These are phyloP conservation scores for Botrytis sinoallii DNA, from an alignment of 2,329 filamentous ascomycete genomes.

Conservation along the genomic window DNA sequence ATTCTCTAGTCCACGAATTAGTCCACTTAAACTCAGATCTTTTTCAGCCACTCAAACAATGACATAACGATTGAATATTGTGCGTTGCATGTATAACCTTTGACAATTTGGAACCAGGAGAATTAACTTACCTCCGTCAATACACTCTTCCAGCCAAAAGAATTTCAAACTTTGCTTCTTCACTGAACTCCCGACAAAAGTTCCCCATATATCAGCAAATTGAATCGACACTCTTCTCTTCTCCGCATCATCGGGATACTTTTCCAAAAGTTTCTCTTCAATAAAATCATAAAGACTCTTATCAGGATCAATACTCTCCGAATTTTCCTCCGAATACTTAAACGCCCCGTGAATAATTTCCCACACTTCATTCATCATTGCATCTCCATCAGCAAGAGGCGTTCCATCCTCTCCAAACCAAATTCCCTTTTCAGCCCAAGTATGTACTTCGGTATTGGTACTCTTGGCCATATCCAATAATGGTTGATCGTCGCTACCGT, in stretches of 20 bases:
- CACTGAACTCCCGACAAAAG: constrained; percentile 51
- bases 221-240: constrained; percentile 42
- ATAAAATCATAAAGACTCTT: constrained; percentile 53
- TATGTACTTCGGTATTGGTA: constrained; percentile 46
- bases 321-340: constrained; percentile 50
- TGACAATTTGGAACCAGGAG: no score
- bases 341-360: constrained; percentile 52
- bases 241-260: constrained; percentile 38
- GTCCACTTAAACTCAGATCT: not conserved
- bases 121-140: constrained; percentile 45
- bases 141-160: constrained; percentile 57
- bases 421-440: constrained; percentile 46
- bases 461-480: constrained; percentile 51
- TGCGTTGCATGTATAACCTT: not conserved
- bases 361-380: constrained; percentile 47
- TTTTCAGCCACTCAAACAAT: not conserved
- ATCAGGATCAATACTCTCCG: constrained; percentile 46
- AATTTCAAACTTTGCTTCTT: constrained; percentile 52
- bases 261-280: constrained; percentile 46
- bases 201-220: constrained; percentile 47
- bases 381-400: constrained; percentile 37
- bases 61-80: not conserved
- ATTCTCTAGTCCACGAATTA: constrained; percentile 28
- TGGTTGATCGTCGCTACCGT: constrained; percentile 43
- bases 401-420: constrained; percentile 44